phyloP scores from a whole-genome alignment of 164 flowering plant species.

The Nelumbo lutea region DNA sequence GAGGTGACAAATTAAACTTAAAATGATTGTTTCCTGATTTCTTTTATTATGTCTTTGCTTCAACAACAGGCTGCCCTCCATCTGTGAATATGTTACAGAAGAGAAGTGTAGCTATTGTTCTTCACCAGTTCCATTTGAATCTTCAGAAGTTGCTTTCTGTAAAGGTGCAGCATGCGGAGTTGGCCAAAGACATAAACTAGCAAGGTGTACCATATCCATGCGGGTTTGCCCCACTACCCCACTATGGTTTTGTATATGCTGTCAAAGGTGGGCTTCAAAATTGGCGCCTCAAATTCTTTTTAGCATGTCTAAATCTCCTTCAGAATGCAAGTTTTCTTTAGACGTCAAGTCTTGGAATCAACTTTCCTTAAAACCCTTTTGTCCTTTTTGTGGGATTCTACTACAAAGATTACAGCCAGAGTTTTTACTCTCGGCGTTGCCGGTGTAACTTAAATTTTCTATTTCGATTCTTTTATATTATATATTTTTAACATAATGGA shows the following conservation, averaged over 20 bases:
- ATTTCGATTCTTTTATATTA: not conserved
- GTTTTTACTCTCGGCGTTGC: conserved; percentile 62
- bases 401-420: conserved; percentile 73
- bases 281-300: conserved; percentile 53
- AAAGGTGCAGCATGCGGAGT: conserved; percentile 24
- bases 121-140: conserved; percentile 73
- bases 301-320: conserved; percentile 29
- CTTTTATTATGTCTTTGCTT: not conserved
- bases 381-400: conserved; percentile 86
- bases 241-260: conserved; percentile 76
- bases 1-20: too few relatives aligned
- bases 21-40: not conserved
- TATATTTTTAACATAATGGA: not conserved
- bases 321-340: conserved; percentile 25
- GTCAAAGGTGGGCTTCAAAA: conserved; percentile 47
- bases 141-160: conserved; percentile 68
- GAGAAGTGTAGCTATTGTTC: conserved; percentile 70
- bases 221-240: conserved; percentile 59
- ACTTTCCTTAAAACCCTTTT: conserved; percentile 41
- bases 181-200: conserved; percentile 44
- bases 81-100: conserved; percentile 24
- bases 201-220: conserved; percentile 75
- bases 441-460: conserved; percentile 34
- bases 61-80: conserved; percentile 26
- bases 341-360: conserved; percentile 16